Conservation (phyloP, 73 alveolate genomes). For the Stentor roeselii region DNA sequence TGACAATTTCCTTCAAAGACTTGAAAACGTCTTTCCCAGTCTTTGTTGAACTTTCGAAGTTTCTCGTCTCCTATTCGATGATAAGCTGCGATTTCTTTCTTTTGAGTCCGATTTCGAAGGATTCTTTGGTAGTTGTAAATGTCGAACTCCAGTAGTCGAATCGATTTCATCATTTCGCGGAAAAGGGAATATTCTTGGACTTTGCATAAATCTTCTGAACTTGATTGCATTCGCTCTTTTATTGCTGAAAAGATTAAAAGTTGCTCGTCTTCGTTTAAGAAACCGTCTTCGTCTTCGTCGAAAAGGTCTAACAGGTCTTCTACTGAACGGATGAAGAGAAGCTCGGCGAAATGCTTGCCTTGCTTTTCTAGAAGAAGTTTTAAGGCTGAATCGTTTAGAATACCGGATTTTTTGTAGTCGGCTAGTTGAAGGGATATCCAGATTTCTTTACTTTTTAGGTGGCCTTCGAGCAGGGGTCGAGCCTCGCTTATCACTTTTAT, state of each 20-base stretch:
- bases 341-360: constrained; percentile 60
- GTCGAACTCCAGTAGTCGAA: constrained; percentile 28
- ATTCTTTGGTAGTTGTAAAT: not conserved
- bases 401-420: constrained; percentile 86
- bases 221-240: constrained; percentile 66
- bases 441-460: constrained; percentile 68
- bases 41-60: constrained; percentile 69
- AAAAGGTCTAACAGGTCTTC: constrained; percentile 72
- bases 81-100: constrained; percentile 74
- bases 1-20: constrained; percentile 61
- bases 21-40: constrained; percentile 72
- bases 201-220: constrained; percentile 70
- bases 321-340: constrained; percentile 62
- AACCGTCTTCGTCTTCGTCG: constrained; percentile 85
- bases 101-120: constrained; percentile 51
- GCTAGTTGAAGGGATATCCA: constrained; percentile 83
- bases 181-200: constrained; percentile 62
- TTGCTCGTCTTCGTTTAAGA: constrained; percentile 85
- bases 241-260: constrained; percentile 65
- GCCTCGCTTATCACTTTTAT: constrained; percentile 38
- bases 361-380: constrained; percentile 73
- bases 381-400: constrained; percentile 78
- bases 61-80: constrained; percentile 81
- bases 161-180: constrained; percentile 74
- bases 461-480: constrained; percentile 50